Base-by-base conservation (phyloP, 2,329 filamentous ascomycete genomes). In the Juglanconis juglandina region DNA sequence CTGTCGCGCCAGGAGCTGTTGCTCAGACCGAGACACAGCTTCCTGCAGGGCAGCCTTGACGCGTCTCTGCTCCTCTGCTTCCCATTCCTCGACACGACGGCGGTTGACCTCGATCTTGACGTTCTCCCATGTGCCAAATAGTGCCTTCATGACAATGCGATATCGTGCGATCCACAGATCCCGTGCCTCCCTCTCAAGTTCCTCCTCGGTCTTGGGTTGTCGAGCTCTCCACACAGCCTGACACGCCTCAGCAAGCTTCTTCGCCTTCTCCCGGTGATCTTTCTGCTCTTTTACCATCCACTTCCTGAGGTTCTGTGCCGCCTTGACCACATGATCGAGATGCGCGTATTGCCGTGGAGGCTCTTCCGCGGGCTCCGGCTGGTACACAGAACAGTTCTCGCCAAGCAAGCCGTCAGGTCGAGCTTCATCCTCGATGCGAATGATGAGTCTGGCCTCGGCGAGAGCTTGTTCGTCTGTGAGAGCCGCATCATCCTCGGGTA, bases 341-440 rank as follows among this genome's bases (percentile, higher is more conserved):
- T 96, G 92, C n/a, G 89, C 87, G 79, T 91, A 98, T 68, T 95
- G 91, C 56, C 84, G 82, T 0, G 86, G 84, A 0, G 90, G 90
- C 67, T 96, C 90, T 59, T 91, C 87, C 62, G 77, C 78, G 11
- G 86, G 79, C 64, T 95, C 90, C 0, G 90, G 90, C 17, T 87
- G 81, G 67, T 90, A 95, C 32, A 88, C 76, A 2, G 87, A 88
- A 70, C 90, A 94, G 62, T 82, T 81, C 57, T 81, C 77, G 54
- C 89, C 92, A 34, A 97, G 79, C 4, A 92, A 72, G 2, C 92
- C 91, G 14, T 92, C 93, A 5, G 87, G 84, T 68, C 90, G 81
- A 3, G 86, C 86, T 64, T 92, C 93, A 52, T 86, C 77, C 65
- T 92, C 85, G 34, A 96, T 86, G 37, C 85, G 84, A 59, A 86